Conservation (phyloP, 495 filamentous ascomycete species). For the Talaromyces proteolyticus region DNA sequence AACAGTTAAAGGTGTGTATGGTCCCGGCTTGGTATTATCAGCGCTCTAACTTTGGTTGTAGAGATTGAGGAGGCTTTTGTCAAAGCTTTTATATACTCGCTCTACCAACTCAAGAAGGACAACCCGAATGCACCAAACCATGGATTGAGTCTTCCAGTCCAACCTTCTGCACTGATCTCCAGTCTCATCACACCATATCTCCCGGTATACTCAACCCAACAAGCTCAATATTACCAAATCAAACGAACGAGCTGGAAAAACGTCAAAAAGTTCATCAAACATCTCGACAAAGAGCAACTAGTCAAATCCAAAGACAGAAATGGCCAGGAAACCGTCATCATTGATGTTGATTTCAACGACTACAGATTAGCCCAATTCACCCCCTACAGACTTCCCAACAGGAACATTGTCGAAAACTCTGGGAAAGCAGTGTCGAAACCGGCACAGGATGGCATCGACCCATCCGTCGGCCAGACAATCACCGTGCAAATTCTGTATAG, state of each 20-base stretch:
- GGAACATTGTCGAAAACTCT: constrained; percentile 26
- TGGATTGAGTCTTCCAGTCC: constrained; percentile 54
- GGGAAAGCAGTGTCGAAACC: constrained; percentile 31
- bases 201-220: constrained; percentile 49
- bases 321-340: constrained; percentile 58
- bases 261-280: constrained; percentile 67
- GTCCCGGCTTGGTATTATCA: not conserved
- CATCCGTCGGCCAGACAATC: constrained; percentile 51
- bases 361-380: constrained; percentile 47
- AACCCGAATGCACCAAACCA: constrained; percentile 40
- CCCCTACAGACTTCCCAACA: constrained; percentile 55
- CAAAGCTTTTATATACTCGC: constrained; percentile 62
- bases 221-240: constrained; percentile 56
- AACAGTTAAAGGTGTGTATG: constrained; percentile 45
- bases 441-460: constrained; percentile 32
- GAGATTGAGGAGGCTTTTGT: constrained; percentile 67
- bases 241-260: constrained; percentile 77
- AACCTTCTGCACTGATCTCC: constrained; percentile 60
- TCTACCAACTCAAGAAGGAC: constrained; percentile 50
- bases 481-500: constrained; percentile 48
- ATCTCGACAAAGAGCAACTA: constrained; percentile 57
- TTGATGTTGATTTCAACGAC: constrained; percentile 63
- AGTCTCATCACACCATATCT: constrained; percentile 63
- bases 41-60: constrained; percentile 13
- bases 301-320: constrained; percentile 62